Evolutionary conservation across 106 monocot species (phyloP).

Genomic region (Dioscorea dumetorum): DNA sequence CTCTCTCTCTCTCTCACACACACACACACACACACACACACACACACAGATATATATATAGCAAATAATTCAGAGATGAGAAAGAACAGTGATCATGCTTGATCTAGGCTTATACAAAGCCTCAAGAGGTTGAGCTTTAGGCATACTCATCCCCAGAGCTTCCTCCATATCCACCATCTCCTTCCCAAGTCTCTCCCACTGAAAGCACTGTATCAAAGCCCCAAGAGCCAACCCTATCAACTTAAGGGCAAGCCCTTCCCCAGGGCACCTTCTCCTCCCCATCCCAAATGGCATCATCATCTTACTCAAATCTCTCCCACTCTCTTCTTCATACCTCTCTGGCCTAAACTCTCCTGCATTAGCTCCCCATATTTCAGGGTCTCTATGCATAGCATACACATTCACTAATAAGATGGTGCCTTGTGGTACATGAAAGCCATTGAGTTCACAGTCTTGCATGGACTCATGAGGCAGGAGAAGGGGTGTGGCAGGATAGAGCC

Average conservation of each 20-base stretch:
- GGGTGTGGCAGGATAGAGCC: conserved; percentile 13
- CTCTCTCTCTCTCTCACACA: too few relatives aligned
- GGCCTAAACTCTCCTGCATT: conserved; percentile 23
- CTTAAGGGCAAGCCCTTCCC: neutral
- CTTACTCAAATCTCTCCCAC: neutral
- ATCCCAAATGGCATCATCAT: conserved; percentile 9
- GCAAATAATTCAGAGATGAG: neutral
- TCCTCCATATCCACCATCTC: neutral
- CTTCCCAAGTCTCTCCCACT: neutral
- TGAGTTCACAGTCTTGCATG: conserved; percentile 10
- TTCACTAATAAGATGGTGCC: conserved; percentile 24
- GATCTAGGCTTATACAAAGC: neutral
- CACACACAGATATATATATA: too few relatives aligned
- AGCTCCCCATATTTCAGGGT: conserved; percentile 9
- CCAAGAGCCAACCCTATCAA: neutral
- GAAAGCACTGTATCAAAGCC: neutral
- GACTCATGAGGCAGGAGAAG: conserved; percentile 27
- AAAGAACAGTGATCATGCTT: neutral
- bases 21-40: too few relatives aligned
- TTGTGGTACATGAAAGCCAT: conserved; percentile 10
- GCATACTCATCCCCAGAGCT: neutral
- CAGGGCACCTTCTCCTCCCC: conserved; percentile 9
- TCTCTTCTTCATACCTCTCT: conserved; percentile 12
- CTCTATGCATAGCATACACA: conserved; percentile 15
- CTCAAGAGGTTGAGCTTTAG: neutral